Base-by-base conservation (phyloP, 2,329 filamentous ascomycete species). In the Cordyceps tenuipes region DNA sequence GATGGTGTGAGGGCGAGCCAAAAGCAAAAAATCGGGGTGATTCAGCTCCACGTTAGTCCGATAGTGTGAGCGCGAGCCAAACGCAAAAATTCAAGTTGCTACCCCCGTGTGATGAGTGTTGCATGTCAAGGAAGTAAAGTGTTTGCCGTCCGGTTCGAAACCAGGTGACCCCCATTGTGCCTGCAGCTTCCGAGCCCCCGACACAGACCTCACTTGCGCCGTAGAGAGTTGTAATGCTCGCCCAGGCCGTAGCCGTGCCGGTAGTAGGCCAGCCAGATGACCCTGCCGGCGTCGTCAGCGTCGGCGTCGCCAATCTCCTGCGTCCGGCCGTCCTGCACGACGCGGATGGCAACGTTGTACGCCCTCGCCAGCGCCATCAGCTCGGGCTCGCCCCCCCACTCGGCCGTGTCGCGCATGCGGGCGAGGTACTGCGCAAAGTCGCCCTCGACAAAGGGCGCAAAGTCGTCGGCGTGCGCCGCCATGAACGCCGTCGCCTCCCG, bases 311-410 rank as follows among this genome's bases (percentile, higher is more conserved):
- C 78, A 63, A 97, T 90, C 65, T 82, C 87, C 71, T 96, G 90
- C 61, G 89, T 85, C 60, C 86, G 77, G 5, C 91, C 91, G 70
- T 93, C 88, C 68, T 97, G 92, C 63, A 99, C 77, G 13, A 99
- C 88, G 68, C 87, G 85, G 63, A 97, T 93, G 68, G 88, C 83
- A 12, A 94, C 84, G 3, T 83, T 83, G 68, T 95, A 97, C 59
- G 83, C 84, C 70, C 84, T 86, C 55, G 93, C 89, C 70, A 99
- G 79, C 26, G 94, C 94, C 72, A 87, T 79, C 60, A 99, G 75
- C 78, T 99, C 94, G 64, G 97, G 74, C 77, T 97, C 90, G 0
- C 94, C 94, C 54, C 94, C 94, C 94, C 94, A 99, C 74, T 96
- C 93, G 0, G 90, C 92, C 53, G 92, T 97, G 61, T 94, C 85